Base-by-base conservation (phyloP, 805 yeast species). In the Saturnispora dispora region DNA sequence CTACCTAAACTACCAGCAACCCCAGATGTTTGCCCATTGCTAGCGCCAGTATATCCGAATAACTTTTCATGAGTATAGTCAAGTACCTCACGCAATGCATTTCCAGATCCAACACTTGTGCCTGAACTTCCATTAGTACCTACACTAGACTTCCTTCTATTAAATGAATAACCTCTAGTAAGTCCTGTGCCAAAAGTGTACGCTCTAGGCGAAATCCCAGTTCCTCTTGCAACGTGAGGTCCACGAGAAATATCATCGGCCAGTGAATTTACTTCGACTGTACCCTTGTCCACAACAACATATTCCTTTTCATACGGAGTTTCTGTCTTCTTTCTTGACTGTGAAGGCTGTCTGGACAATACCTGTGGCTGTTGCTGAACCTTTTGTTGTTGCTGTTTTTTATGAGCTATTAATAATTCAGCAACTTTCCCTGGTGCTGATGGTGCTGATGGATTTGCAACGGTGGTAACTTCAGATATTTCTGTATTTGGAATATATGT, bases 231-330 rank as follows among this genome's bases (percentile, higher is more conserved):
- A 9, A 42, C 22, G 5, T n/a, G 37, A 25, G 68, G 64, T 0
- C 63, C 64, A 33, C 82, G 82, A 3, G 82, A 82, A 48, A 91
- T 70, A 64, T 90, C 96, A 66, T 91, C 98, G 3, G 99, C 99
- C 52, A 93, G 73, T 2, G 96, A 91, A 70, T 91, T 91, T 8
- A 91, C 95, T 63, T 93, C 98, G 3, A 91, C 97, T 0, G 93
- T 88, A 47, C 95, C 78, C 65, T 91, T 93, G 65, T 91, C 98
- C 28, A 91, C 90, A 39, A 91, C 95, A 33, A 91, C 98, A 60
- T 91, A 91, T 61, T 89, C 97, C 57, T 80, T 82, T 59, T 88
- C 96, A 52, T 82, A 37, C 7, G 48, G 18, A 15, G 48, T n/a
- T 15, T 32, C 37, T 10, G 27, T 11, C 15, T 23, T 45, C 18